Evolutionary conservation across 2,329 filamentous ascomycete genomes (phyloP), one percentile per base, ranked within the genome.

Genomic region (Ceratocystis colombiana): DNA sequence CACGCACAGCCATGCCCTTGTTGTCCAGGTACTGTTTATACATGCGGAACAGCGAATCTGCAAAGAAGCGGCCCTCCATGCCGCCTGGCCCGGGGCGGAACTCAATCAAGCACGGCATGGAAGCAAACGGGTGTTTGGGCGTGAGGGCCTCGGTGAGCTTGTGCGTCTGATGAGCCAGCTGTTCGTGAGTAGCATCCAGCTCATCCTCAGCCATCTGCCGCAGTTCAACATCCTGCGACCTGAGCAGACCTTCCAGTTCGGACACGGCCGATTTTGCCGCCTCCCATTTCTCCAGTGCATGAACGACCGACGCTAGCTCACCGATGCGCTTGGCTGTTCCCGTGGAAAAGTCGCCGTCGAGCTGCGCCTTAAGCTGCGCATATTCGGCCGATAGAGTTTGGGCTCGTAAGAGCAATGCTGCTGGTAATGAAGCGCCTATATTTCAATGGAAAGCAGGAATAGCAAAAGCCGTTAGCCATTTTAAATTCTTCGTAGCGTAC

Each of bases 11-110:
- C 68, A 90, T 82, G 2, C 87, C 86, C 59, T 82, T 81, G 5
- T 86, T 83, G 62, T 82, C 77, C 75, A 92, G 96, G 72, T 91
- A 91, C 0, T 79, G 78, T 70, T 85, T 83, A 77, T 99, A 99
- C 94, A 99, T 97, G 70, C 87, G 85, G 71, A 96, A 84, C 5
- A 99, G 76, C 64, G 94, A 86, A 65, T 89, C 88, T 12, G 92
- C 90, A 71, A 99, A 99, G 69, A 96, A 85, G 0, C 90, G 86
- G 1, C 93, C 92, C 76, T 99, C 94, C 67, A 90, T 86, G 1
- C 94, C 94, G 46, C 94, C 94, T 0, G 91, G 92, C 0, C 94
- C 94, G 0, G 94, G 94, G 0, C 92, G 84, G 68, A 99, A 88
- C 76, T 99, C 94, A 53, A 99, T 77, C 69, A 99, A 82, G 75